Percentiles rank a stretch among this genome's conserved stretches.
phyloP scores from a whole-genome alignment of 352 stramenopile species.

The Phytophthora pluvialis region DNA sequence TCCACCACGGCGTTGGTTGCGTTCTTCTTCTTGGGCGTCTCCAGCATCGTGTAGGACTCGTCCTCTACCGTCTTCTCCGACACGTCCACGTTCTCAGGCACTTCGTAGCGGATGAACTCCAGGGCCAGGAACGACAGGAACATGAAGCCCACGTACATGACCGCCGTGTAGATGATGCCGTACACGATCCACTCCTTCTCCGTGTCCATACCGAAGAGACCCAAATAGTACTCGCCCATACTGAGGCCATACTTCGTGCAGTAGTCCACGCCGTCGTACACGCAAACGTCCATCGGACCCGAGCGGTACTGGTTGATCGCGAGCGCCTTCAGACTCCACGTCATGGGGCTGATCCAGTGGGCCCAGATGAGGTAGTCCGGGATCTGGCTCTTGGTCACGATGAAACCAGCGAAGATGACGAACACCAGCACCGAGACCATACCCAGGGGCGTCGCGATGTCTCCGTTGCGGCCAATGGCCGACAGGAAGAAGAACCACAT shows the following conservation, averaged over 20 bases:
- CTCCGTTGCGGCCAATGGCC: neutral
- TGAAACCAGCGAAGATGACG: conserved; percentile 48
- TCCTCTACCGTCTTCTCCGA: neutral
- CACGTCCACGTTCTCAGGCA: neutral
- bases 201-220: conserved; percentile 48
- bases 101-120: neutral
- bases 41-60: neutral
- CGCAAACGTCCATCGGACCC: neutral
- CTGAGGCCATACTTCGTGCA: conserved; percentile 36
- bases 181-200: conserved; percentile 50
- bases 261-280: conserved; percentile 25
- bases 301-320: conserved; percentile 6
- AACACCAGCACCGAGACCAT: conserved; percentile 53
- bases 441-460: conserved; percentile 19
- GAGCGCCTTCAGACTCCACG: neutral
- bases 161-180: conserved; percentile 42
- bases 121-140: neutral
- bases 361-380: conserved; percentile 59
- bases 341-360: conserved; percentile 61
- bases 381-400: conserved; percentile 45
- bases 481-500: conserved; percentile 28
- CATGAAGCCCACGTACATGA: conserved; percentile 36
- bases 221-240: conserved; percentile 50
- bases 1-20: neutral
- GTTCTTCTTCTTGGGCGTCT: neutral